Evolutionary conservation across 1,139 yeast species (phyloP), one percentile per base, ranked within the genome.

Genomic region (Hemisphaericaspora xylofermentans): DNA sequence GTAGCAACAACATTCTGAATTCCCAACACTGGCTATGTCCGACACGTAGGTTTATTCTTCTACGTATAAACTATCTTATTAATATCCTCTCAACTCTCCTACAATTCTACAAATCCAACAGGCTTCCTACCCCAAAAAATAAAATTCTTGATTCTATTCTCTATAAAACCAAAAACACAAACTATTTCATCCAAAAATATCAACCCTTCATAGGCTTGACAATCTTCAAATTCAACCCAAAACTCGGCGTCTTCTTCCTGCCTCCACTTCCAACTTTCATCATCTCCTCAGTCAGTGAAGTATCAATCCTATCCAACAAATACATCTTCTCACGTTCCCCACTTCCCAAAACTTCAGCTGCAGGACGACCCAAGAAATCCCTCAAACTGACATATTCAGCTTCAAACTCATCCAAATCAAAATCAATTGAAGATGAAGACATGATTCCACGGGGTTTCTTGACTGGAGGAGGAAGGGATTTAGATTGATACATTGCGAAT

Each of bases 181-280:
- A n/a, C n/a, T n/a, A n/a, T n/a, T n/a, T n/a, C n/a, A n/a, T n/a
- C n/a, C n/a, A n/a, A 28, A 7, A 14, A 12, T 12, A 14, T 14
- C 84, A 84, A 2, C 87, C 87, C 39, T 85, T 66, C 44, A 83
- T 57, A 1, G 93, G 91, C 57, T 81, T 82, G 32, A 84, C 80
- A 17, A 84, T 83, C 44, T 81, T 64, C 43, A 79, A 59, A 54
- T 78, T 77, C 41, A 80, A 62, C 0, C 84, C 84, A 17, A 66
- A 51, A 37, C 25, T 28, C 21, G 15, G 38, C 16, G 17, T 24
- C 17, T 24, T 31, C 24, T 31, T 28, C 17, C 29, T 26, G 10
- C 4, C 13, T 3, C 29, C 16, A 7, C n/a, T 10, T n/a, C 10
- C n/a, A 10, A 6, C 26, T 6, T 8, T 19, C 26, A 6, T 12